These are phyloP conservation scores for Populus nigra DNA, from an alignment of 345 rosid species.

Conservation along the genomic window DNA sequence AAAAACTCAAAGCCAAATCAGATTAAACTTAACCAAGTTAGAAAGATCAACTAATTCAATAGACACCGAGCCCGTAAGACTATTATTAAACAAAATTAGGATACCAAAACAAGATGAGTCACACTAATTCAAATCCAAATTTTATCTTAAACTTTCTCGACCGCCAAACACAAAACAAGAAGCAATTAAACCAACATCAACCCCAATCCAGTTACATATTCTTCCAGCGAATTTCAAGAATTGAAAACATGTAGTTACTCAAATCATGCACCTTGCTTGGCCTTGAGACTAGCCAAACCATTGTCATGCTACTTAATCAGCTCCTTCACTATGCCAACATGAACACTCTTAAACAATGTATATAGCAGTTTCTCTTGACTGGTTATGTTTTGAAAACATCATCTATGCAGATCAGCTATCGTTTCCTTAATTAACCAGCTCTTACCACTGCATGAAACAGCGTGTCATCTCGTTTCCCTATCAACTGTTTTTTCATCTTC, in stretches of 20 bases:
- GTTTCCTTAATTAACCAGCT: constrained; percentile 43
- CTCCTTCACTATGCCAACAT: constrained; percentile 58
- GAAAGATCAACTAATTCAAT: too few relatives aligned
- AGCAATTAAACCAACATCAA: neutral
- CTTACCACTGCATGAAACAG: constrained; percentile 64
- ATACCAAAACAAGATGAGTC: neutral
- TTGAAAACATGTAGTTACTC: constrained; percentile 36
- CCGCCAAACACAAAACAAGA: constrained; percentile 12
- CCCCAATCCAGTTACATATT: neutral
- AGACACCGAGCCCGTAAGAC: too few relatives aligned
- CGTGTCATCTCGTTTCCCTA: constrained; percentile 73
- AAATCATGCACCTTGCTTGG: constrained; percentile 80
- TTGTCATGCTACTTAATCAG: constrained; percentile 56
- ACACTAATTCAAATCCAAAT: neutral
- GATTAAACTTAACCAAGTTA: too few relatives aligned
- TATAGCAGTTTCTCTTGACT: constrained; percentile 78
- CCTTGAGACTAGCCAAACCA: constrained; percentile 55
- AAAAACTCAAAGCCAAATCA: too few relatives aligned
- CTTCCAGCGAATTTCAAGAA: neutral
- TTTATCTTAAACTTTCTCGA: neutral
- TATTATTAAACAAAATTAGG: neutral
- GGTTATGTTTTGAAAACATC: constrained; percentile 57
- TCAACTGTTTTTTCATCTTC: constrained; percentile 68
- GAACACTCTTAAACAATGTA: constrained; percentile 77
- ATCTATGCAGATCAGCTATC: constrained; percentile 37